Base-by-base conservation (phyloP, 2,329 filamentous ascomycete species). In the Colletotrichum theobromicola region DNA sequence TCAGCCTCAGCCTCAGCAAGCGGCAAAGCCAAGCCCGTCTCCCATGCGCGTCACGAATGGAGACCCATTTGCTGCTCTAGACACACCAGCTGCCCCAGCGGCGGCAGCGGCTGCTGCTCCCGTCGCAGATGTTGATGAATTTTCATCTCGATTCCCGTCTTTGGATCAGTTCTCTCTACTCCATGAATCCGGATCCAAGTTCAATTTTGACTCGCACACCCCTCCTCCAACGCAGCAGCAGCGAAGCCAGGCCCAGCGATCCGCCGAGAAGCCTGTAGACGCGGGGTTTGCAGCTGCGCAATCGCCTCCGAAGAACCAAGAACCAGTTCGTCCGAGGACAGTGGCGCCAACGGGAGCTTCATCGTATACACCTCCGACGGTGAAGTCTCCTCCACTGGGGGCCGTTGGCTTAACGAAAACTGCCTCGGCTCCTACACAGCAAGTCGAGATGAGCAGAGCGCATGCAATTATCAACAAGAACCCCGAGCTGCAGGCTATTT, bases 121-220 rank as follows among this genome's bases (percentile, higher is more conserved):
- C 21, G 42, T 18, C 28, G 86, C 86, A 9, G 88, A 90, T 26
- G 87, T 88, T 3, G 97, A 98, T 78, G 96, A 98, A 80, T 87
- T 98, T 30, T 95, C 96, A 0, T 90, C 92, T 32, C 91, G 94
- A 67, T 99, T 98, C 78, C 97, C 97, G 1, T 96, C 95, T 7
- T 88, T 99, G 28, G 96, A 98, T 79, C 95, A 98, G 78, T 99
- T 99, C 81, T 93, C 96, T 4, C 87, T 99, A 21, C 86, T 98
- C 58, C 95, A 98, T 78, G 95, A 98, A 76, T 91, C 94, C 76
- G 94, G 94, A 4, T 86, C 91, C 75, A 96, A 95, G 74, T 98
- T 98, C 79, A 93, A 96, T 69, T 98, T 98, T 81, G 93, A 94
- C 74, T 85, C 88, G 16, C 82, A 88, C n/a, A 83, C 86, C 8